phyloP scores from a whole-genome alignment of 2,329 filamentous ascomycete species.

The Dendrostoma leiphaemia region DNA sequence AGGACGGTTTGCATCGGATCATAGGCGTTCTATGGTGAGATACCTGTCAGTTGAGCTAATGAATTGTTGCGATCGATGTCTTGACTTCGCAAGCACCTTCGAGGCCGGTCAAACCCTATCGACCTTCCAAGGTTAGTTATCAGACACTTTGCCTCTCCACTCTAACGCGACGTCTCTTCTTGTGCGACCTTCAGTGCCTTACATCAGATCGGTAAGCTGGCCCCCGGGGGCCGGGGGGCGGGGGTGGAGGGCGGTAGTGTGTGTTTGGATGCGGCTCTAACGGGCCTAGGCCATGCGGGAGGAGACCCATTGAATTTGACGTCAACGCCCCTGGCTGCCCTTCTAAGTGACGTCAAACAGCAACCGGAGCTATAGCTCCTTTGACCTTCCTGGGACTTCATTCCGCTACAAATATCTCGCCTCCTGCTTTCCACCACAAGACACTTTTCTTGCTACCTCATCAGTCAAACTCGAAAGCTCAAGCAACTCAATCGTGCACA shows the following conservation, averaged over 20 bases:
- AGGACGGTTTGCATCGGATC: conserved; percentile 2
- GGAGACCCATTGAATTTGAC: conserved; percentile 14
- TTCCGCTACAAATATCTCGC: conserved; percentile 12
- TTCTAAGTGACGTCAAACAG: conserved; percentile 14
- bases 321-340: conserved; percentile 5
- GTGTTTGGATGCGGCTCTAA: conserved; percentile 10
- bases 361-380: conserved; percentile 3
- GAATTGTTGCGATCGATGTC: not conserved
- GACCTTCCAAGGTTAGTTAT: not conserved
- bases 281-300: not conserved
- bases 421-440: not conserved
- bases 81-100: not conserved
- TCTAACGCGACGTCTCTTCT: conserved; percentile 5
- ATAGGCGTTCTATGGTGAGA: conserved; percentile 17
- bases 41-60: conserved; percentile 9
- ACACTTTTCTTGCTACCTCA: not conserved
- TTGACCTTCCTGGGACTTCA: not conserved
- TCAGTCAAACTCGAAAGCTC: too few relatives aligned
- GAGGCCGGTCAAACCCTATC: not conserved
- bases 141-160: not conserved
- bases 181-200: conserved; percentile 1
- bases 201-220: conserved; percentile 5
- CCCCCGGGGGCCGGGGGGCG: too few relatives aligned
- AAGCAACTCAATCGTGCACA: too few relatives aligned
- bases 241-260: too few relatives aligned